Evolutionary conservation across 179 eudicot genomes (phyloP).

Genomic region (Vitellaria paradoxa): DNA sequence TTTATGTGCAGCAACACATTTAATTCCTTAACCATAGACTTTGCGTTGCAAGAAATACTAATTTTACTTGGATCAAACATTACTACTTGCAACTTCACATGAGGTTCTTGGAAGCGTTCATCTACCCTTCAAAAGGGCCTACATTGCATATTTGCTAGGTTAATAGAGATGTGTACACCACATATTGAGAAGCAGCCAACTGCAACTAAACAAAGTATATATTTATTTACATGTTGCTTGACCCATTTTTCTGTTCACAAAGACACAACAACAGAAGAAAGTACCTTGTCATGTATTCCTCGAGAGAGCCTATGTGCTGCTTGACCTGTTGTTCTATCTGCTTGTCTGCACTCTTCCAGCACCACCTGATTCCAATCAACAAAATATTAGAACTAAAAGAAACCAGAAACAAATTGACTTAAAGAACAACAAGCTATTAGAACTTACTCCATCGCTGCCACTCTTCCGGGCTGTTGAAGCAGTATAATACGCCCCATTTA

Average conservation of each 20-base stretch:
- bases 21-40: too few species aligned
- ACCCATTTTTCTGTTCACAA: neutral
- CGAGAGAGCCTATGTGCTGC: conserved; percentile 76
- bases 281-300: conserved; percentile 81
- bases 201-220: neutral
- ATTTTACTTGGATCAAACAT: neutral
- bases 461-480: conserved; percentile 54
- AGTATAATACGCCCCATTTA: conserved; percentile 72
- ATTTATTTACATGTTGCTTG: neutral
- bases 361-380: conserved; percentile 38
- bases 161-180: neutral
- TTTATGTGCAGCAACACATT: neutral
- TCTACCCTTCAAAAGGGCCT: neutral
- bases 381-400: neutral
- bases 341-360: conserved; percentile 76
- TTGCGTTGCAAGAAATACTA: too few species aligned
- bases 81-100: neutral
- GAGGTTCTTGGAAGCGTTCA: too few species aligned
- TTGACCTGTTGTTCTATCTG: conserved; percentile 78
- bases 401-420: neutral
- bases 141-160: neutral
- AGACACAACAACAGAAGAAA: neutral
- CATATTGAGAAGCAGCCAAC: neutral
- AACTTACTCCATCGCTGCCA: conserved; percentile 74
- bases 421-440: neutral